Conservation (phyloP, 2,329 filamentous ascomycete genomes). For the Fusarium sp. region DNA sequence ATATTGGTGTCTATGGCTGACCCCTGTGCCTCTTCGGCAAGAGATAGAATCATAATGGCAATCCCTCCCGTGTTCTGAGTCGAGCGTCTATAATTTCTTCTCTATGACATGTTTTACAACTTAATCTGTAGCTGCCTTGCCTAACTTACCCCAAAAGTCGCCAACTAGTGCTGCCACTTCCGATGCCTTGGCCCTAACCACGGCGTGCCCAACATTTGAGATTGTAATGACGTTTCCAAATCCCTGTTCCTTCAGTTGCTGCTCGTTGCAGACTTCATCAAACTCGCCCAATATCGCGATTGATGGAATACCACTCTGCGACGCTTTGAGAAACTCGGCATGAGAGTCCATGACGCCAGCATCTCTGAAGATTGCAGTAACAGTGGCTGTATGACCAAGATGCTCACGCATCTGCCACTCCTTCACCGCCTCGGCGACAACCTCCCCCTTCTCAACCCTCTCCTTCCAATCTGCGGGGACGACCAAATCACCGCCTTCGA, state of each 20-base stretch:
- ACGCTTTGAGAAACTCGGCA: conserved; percentile 40
- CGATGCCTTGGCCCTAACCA: conserved; percentile 42
- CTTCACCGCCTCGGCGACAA: conserved; percentile 64
- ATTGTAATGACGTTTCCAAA: conserved; percentile 45
- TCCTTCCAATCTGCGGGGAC: conserved; percentile 63
- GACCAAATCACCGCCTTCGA: conserved; percentile 61
- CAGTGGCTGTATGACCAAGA: conserved; percentile 60
- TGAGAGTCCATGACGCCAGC: conserved; percentile 58
- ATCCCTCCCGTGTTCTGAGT: no score
- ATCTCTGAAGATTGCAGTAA: conserved; percentile 64
- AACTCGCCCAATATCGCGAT: conserved; percentile 46
- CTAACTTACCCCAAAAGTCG: conserved; percentile 37
- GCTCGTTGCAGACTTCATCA: conserved; percentile 39
- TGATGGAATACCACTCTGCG: conserved; percentile 15
- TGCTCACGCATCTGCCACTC: conserved; percentile 65
- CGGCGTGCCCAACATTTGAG: conserved; percentile 40
- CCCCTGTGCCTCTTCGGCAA: no score
- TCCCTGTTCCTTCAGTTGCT: conserved; percentile 31
- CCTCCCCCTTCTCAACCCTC: conserved; percentile 56
- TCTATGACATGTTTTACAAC: no score
- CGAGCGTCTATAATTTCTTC: no score
- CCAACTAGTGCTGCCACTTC: conserved; percentile 39
- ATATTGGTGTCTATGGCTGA: no score
- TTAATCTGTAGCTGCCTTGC: no score
- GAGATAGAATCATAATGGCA: no score